Percentiles rank a stretch among this genome's conserved stretches.
phyloP scores from a whole-genome alignment of 2,329 filamentous ascomycete genomes.

The Ambrosiella xylebori region DNA sequence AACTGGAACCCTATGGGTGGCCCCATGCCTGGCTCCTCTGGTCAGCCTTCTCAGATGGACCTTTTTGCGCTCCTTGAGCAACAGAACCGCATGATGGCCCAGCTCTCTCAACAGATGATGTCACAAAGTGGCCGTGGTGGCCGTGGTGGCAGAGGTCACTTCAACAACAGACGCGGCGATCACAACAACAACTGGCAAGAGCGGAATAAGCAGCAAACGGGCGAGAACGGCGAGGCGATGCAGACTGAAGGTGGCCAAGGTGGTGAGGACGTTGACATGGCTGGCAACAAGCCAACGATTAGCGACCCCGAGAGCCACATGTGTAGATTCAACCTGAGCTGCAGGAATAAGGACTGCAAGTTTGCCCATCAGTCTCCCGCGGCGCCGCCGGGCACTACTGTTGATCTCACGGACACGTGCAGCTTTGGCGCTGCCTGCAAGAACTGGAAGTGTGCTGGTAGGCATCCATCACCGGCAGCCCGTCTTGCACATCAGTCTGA shows the following conservation, averaged over 20 bases:
- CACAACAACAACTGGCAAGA: constrained; percentile 24
- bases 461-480: constrained; percentile 80
- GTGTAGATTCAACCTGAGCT: constrained; percentile 80
- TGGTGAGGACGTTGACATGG: constrained; percentile 46
- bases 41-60: constrained; percentile 27
- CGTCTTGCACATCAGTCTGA: constrained; percentile 63
- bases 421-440: constrained; percentile 82
- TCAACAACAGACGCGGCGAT: constrained; percentile 34
- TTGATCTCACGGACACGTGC: constrained; percentile 70
- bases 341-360: constrained; percentile 75
- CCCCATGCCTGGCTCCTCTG: constrained; percentile 12
- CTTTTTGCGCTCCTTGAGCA: constrained; percentile 70
- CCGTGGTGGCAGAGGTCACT: constrained; percentile 44
- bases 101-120: constrained; percentile 48
- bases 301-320: constrained; percentile 47
- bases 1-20: constrained; percentile 21
- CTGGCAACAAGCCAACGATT: constrained; percentile 31
- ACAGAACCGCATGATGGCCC: constrained; percentile 71
- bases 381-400: constrained; percentile 55
- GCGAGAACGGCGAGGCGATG: constrained; percentile 21
- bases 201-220: constrained; percentile 11
- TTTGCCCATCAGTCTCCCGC: constrained; percentile 92
- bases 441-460: constrained; percentile 81
- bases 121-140: constrained; percentile 21
- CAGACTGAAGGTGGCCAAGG: constrained; percentile 20